Conservation (phyloP, 176 grass and related monocot genomes). For the Oryza glumipatula region DNA sequence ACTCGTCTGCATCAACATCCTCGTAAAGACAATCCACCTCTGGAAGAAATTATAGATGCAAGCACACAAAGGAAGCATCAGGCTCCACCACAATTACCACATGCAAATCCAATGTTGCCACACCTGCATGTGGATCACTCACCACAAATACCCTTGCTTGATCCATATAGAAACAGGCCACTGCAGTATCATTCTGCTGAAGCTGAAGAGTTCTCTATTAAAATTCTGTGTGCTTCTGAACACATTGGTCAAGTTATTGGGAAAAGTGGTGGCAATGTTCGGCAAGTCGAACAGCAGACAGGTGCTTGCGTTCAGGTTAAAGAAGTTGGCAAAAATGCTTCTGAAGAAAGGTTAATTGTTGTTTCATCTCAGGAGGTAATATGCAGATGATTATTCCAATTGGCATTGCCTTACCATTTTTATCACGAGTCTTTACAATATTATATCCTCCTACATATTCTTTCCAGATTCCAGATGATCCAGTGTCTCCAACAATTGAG, state of each 20-base stretch:
- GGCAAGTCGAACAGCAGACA: constrained; percentile 87
- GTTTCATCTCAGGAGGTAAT: constrained; percentile 93
- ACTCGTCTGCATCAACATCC: constrained; percentile 88
- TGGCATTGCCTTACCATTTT: constrained; percentile 18
- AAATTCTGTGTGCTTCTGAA: constrained; percentile 77
- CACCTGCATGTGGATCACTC: constrained; percentile 51
- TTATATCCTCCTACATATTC: constrained; percentile 31
- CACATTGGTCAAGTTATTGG: constrained; percentile 91
- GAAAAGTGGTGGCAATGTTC: constrained; percentile 76
- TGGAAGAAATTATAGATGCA: constrained; percentile 91
- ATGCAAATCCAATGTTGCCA: constrained; percentile 53
- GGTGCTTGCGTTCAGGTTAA: constrained; percentile 82
- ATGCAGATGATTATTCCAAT: constrained; percentile 31
- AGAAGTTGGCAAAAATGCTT: constrained; percentile 67
- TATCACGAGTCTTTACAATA: constrained; percentile 21
- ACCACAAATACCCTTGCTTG: constrained; percentile 56
- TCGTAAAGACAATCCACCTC: constrained; percentile 82
- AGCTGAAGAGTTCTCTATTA: constrained; percentile 78
- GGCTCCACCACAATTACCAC: constrained; percentile 50
- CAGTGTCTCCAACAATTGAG: constrained; percentile 85
- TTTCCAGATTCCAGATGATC: constrained; percentile 70
- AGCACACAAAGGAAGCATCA: constrained; percentile 69
- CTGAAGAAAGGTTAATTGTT: constrained; percentile 77
- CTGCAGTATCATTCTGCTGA: constrained; percentile 56
- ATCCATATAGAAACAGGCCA: constrained; percentile 64